Conservation (phyloP, 192 early-diverging fungal genomes). For the Spizellomyces sp. region DNA sequence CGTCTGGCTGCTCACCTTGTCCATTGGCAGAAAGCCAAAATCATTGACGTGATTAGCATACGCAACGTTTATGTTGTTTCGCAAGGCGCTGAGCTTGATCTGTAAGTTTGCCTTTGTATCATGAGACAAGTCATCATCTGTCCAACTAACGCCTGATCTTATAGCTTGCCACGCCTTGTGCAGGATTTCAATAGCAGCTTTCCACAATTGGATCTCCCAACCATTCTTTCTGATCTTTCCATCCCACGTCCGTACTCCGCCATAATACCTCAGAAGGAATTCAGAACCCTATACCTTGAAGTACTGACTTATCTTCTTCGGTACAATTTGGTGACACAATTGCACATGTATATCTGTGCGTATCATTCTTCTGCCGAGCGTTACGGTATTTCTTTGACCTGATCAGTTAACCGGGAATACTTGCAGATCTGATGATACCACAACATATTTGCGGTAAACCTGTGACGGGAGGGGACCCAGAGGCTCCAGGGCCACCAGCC, state of each 20-base stretch:
- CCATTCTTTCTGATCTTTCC: conserved; percentile 58
- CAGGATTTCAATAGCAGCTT: conserved; percentile 62
- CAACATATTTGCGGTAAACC: conserved; percentile 11
- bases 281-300: conserved; percentile 73
- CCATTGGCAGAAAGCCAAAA: conserved; percentile 90
- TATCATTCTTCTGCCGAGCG: not conserved
- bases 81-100: conserved; percentile 56
- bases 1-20: conserved; percentile 87
- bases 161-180: conserved; percentile 32
- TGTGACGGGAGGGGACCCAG: not conserved
- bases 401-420: not conserved
- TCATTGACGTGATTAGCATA: conserved; percentile 80
- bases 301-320: conserved; percentile 80
- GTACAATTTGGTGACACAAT: conserved; percentile 74
- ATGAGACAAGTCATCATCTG: conserved; percentile 16
- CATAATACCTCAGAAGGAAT: conserved; percentile 62
- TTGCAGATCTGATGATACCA: conserved; percentile 33
- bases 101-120: not conserved
- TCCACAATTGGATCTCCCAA: conserved; percentile 58
- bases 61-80: conserved; percentile 81
- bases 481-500: conserved; percentile 31
- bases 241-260: conserved; percentile 58
- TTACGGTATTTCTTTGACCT: not conserved
- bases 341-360: conserved; percentile 64
- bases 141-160: conserved; percentile 8